Percentiles rank a stretch among this genome's conserved stretches.
Conservation (phyloP, 2,329 filamentous ascomycete genomes). For the Tympanopsis confertula region DNA sequence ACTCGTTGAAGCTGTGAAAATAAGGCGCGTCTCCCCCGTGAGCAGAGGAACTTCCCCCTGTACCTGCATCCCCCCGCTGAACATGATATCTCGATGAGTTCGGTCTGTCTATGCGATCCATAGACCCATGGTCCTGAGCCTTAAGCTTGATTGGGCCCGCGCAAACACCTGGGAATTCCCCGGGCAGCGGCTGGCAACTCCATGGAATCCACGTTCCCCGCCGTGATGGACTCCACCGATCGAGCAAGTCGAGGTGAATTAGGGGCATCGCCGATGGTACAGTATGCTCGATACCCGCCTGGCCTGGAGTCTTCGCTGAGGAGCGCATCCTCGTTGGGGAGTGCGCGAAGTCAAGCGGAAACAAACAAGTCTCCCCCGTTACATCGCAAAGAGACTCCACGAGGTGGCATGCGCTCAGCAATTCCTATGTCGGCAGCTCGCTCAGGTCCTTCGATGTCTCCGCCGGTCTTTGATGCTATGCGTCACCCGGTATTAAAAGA, state of each 20-base stretch:
- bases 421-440: slow-evolving; percentile 14
- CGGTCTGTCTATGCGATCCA: not conserved
- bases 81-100: not conserved
- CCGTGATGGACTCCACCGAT: not conserved
- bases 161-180: too few relatives aligned
- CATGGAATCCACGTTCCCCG: not conserved
- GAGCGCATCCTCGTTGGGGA: slow-evolving; percentile 21
- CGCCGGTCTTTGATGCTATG: slow-evolving; percentile 18
- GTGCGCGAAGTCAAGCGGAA: slow-evolving; percentile 16
- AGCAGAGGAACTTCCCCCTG: not conserved
- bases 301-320: slow-evolving; percentile 18
- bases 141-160: not conserved
- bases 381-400: slow-evolving; percentile 19
- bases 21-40: too few relatives aligned
- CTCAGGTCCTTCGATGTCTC: slow-evolving; percentile 24
- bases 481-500: slow-evolving; percentile 7
- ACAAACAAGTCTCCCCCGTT: slow-evolving; percentile 20
- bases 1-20: too few relatives aligned
- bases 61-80: not conserved
- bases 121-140: not conserved
- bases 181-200: too few relatives aligned
- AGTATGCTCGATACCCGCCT: slow-evolving; percentile 22
- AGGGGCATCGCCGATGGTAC: slow-evolving; percentile 15
- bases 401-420: slow-evolving; percentile 16
- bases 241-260: not conserved